phyloP scores from a whole-genome alignment of 345 rosid genomes.

The Physaria fendleri region DNA sequence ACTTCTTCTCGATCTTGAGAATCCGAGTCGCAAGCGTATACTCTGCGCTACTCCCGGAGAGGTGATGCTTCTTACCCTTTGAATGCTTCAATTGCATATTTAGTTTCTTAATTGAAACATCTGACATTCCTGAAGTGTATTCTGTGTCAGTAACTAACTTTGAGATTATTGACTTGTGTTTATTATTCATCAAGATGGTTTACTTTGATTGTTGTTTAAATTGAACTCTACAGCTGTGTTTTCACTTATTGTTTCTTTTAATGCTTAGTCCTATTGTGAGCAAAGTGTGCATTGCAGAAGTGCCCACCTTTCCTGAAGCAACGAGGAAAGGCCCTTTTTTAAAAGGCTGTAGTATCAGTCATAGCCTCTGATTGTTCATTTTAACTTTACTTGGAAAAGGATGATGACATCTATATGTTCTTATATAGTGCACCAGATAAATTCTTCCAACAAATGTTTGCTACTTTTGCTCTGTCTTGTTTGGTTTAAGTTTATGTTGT shows the following conservation, averaged over 20 bases:
- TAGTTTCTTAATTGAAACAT: neutral
- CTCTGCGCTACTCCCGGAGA: conserved; percentile 82
- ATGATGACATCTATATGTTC: neutral
- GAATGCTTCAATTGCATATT: neutral
- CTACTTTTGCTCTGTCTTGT: neutral
- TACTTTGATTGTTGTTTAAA: neutral
- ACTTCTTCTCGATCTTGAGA: conserved; percentile 54
- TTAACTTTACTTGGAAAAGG: neutral
- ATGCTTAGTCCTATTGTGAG: neutral
- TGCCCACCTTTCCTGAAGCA: neutral
- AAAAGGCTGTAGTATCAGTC: neutral
- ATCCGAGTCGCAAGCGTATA: conserved; percentile 44
- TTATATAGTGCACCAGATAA: neutral
- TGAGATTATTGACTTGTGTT: neutral
- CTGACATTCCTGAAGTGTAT: neutral
- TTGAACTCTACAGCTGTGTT: neutral
- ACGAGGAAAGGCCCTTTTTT: neutral
- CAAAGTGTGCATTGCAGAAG: neutral
- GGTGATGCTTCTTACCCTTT: conserved; percentile 31
- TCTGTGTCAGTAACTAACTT: neutral
- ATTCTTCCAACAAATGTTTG: neutral
- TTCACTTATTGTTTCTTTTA: neutral
- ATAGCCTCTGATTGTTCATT: neutral
- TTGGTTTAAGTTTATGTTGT: neutral
- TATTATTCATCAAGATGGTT: neutral